Conservation (phyloP, 345 rosid genomes). For the Aquilaria yunnanensis region DNA sequence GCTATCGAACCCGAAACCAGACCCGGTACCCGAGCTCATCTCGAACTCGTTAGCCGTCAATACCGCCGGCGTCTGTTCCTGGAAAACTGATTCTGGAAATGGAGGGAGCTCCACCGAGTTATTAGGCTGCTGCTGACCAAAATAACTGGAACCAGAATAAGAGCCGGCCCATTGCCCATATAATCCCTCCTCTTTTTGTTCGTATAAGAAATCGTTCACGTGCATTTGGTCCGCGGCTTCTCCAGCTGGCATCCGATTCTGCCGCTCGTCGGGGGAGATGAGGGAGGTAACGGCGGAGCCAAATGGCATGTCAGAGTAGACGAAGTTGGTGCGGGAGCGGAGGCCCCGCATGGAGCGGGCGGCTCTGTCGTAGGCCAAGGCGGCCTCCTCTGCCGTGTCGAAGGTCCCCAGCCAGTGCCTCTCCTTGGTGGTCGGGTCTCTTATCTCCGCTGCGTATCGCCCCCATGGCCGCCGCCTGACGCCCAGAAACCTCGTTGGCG, state of each 20-base stretch:
- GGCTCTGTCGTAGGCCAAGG: slow-evolving; percentile 77
- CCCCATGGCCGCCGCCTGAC: slow-evolving; percentile 90
- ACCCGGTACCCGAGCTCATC: slow-evolving; percentile 9
- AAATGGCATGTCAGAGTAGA: slow-evolving; percentile 75
- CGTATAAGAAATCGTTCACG: background rate
- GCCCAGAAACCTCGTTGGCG: slow-evolving; percentile 51
- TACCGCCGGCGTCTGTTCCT: slow-evolving; percentile 7
- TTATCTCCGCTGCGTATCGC: slow-evolving; percentile 75
- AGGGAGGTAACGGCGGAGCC: slow-evolving; percentile 76
- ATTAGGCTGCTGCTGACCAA: background rate
- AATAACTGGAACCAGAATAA: background rate
- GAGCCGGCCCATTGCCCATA: slow-evolving; percentile 6
- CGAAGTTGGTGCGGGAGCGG: slow-evolving; percentile 71
- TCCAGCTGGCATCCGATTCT: slow-evolving; percentile 10
- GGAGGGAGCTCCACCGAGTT: slow-evolving; percentile 47
- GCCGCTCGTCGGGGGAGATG: slow-evolving; percentile 50
- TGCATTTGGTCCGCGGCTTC: slow-evolving; percentile 3
- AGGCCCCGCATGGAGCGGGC: slow-evolving; percentile 79
- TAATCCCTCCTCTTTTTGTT: too few relatives aligned
- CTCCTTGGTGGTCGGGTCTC: slow-evolving; percentile 80
- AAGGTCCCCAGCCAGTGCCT: slow-evolving; percentile 89
- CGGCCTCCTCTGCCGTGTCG: slow-evolving; percentile 84
- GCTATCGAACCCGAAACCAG: slow-evolving; percentile 32
- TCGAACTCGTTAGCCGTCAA: slow-evolving; percentile 14
- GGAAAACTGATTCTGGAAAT: slow-evolving; percentile 30